Evolutionary conservation across 148 eudicot genomes (phyloP), one percentile per base, ranked within the genome.

Genomic region (Rhododendron mucronatum): DNA sequence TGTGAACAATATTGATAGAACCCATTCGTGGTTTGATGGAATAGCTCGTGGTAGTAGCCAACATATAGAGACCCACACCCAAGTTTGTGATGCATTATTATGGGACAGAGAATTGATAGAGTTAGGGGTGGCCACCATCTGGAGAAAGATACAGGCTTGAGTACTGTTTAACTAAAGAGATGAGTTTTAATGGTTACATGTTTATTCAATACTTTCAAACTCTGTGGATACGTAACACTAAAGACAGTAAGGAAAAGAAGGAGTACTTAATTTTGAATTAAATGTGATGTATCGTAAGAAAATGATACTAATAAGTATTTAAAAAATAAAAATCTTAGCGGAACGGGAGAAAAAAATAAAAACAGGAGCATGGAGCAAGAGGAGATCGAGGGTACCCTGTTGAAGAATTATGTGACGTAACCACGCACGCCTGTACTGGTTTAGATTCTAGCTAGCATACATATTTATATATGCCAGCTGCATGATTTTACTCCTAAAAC

Each of bases 1-100:
- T 33, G 75, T 83, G 28, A 84, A 69, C 71, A 81, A 61, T 28
- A 4, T 28, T 48, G 86, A 86, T 82, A 77, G 39, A 69, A 74
- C 83, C 86, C 82, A 85, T 53, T 76, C 87, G 28, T 71, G 51
- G 77, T 57, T 61, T 35, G 5, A 5, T 63, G 47, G 2, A 63
- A 28, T 41, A 16, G 39, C 37, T 71, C 13, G 14, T 33, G 18
- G 76, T 1, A 9, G 76, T 14, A 33, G 41, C 76, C 76, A 71
- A 71, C 39, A 71, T 26, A 13, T 15, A 28, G 39, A 71, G 76
- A 71, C 39, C 76, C 74, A 59, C 39, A 33, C 30, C 76, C 15
- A 71, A 30, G 76, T 5, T 71, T 71, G 76, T 71, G 76, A 33
- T 71, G 76, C 76, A 30, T 33, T 71, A 71, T 71, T 71, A 71